Conservation (phyloP, 768 basidiomycete genomes). For the Russula dissimulans region DNA sequence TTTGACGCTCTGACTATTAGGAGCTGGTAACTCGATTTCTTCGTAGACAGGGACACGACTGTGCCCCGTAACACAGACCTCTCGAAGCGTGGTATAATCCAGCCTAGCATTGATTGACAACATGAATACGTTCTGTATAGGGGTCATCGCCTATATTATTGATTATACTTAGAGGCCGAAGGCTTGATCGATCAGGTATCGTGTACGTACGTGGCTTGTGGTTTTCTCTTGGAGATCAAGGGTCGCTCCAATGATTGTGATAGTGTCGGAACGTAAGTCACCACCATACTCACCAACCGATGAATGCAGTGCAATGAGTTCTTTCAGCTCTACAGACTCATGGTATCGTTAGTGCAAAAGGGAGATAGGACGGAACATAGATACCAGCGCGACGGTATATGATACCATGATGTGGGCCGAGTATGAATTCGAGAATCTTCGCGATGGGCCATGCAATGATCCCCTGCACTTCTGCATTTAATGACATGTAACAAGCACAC, state of each 20-base stretch:
- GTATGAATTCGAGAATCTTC: conserved; percentile 64
- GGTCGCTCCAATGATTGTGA: conserved; percentile 83
- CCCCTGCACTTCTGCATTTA: conserved; percentile 34
- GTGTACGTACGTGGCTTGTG: conserved; percentile 37
- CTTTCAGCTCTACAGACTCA: conserved; percentile 50
- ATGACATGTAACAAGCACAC: background rate
- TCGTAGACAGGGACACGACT: conserved; percentile 22
- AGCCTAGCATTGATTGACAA: conserved; percentile 75
- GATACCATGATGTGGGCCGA: conserved; percentile 84
- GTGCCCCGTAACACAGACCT: conserved; percentile 19
- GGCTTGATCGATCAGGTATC: background rate
- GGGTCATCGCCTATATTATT: conserved; percentile 59
- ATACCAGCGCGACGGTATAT: conserved; percentile 66
- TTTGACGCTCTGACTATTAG: conserved; percentile 31
- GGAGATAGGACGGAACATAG: background rate
- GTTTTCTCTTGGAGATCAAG: conserved; percentile 86
- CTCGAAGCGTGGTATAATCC: conserved; percentile 60
- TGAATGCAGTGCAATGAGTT: conserved; percentile 84
- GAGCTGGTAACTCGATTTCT: conserved; percentile 19
- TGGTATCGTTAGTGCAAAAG: background rate
- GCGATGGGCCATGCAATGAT: conserved; percentile 80
- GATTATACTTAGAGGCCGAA: background rate
- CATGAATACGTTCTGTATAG: conserved; percentile 77
- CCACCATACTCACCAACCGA: conserved; percentile 66
- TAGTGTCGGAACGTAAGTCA: conserved; percentile 78